phyloP scores from a whole-genome alignment of 495 filamentous ascomycete genomes.

The Talaromyces stipitatus region DNA sequence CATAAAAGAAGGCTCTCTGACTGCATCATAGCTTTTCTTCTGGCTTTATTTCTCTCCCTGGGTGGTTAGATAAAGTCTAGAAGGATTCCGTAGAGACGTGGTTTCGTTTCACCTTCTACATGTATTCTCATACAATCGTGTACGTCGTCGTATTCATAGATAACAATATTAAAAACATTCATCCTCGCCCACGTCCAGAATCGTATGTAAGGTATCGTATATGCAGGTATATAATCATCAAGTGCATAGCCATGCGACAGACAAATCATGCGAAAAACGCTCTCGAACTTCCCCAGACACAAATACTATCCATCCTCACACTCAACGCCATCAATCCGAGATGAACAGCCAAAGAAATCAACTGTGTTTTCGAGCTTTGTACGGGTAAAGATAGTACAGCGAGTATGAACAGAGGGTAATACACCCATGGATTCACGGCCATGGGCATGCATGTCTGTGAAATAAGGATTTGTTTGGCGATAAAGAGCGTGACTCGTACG shows the following conservation, averaged over 20 bases:
- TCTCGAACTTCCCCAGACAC: constrained; percentile 19
- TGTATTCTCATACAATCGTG: not conserved
- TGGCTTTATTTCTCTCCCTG: not conserved
- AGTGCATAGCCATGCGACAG: too few relatives aligned
- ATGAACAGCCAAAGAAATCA: constrained; percentile 21
- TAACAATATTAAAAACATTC: not conserved
- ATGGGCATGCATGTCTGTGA: constrained; percentile 54
- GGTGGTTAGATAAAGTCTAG: not conserved
- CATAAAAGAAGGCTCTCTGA: constrained; percentile 10
- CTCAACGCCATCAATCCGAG: constrained; percentile 22
- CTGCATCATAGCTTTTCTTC: constrained; percentile 2
- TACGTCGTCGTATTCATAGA: not conserved
- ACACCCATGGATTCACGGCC: constrained; percentile 49
- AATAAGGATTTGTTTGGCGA: constrained; percentile 47
- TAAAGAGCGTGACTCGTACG: constrained; percentile 40
- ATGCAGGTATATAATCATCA: too few relatives aligned
- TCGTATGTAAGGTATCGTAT: not conserved
- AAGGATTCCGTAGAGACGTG: constrained; percentile 4
- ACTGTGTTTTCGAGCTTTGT: constrained; percentile 19
- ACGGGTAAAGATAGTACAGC: constrained; percentile 45
- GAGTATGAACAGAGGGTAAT: constrained; percentile 53
- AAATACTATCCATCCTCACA: constrained; percentile 25
- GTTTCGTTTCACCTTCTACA: constrained; percentile 12
- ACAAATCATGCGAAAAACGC: not conserved
- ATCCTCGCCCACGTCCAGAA: not conserved